A percentile compares a stretch with the other conserved stretches of the same genome.
Evolutionary conservation across 2,329 filamentous ascomycete genomes (phyloP).

Genomic region (Colletotrichum shisoi): DNA sequence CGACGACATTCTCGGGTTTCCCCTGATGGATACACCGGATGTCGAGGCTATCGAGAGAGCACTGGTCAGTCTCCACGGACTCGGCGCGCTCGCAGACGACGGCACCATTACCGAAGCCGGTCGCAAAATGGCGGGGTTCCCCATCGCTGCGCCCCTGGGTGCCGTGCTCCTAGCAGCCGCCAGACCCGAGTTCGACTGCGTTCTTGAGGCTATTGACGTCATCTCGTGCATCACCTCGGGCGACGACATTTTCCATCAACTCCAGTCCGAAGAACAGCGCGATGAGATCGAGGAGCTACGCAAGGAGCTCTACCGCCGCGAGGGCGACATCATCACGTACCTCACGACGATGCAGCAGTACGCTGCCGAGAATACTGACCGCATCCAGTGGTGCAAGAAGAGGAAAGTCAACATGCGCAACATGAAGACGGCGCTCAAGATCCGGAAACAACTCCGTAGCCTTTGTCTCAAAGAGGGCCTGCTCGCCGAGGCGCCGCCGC

Average conservation of each 20-base stretch:
- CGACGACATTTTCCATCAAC: constrained; percentile 68
- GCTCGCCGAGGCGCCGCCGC: constrained; percentile 54
- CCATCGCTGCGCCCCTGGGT: constrained; percentile 80
- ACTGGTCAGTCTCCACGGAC: constrained; percentile 77
- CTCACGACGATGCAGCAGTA: constrained; percentile 70
- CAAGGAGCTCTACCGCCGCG: constrained; percentile 66
- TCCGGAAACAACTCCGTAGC: constrained; percentile 67
- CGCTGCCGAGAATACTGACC: constrained; percentile 62
- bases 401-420: constrained; percentile 66
- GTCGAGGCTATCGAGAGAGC: constrained; percentile 82
- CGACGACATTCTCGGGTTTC: constrained; percentile 80
- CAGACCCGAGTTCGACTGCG: constrained; percentile 72
- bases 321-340: constrained; percentile 71
- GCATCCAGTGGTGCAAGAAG: constrained; percentile 65
- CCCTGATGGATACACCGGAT: constrained; percentile 83
- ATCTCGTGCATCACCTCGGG: constrained; percentile 70
- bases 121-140: constrained; percentile 79
- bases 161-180: constrained; percentile 84
- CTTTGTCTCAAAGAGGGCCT: constrained; percentile 64
- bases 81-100: constrained; percentile 76
- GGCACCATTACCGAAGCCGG: constrained; percentile 79
- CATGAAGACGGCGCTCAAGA: constrained; percentile 69
- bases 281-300: constrained; percentile 63
- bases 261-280: constrained; percentile 64
- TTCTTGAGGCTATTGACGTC: constrained; percentile 86